A percentile compares a stretch with the other conserved stretches of the same genome.
These are phyloP conservation scores for Aschersonia sp. DNA, from an alignment of 2,329 filamentous ascomycete genomes.

Conservation along the genomic window DNA sequence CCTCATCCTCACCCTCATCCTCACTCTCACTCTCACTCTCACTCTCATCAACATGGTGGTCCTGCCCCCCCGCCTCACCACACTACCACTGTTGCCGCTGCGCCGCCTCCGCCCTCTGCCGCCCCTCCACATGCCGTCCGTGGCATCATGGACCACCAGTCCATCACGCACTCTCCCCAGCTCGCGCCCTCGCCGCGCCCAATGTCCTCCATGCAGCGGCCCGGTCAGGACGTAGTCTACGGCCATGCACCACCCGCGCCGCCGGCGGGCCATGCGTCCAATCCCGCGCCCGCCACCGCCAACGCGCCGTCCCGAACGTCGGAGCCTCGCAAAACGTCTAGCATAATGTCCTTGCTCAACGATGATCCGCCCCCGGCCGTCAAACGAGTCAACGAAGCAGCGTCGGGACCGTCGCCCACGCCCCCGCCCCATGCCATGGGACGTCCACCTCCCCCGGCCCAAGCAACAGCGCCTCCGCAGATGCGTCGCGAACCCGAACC, in stretches of 20 bases:
- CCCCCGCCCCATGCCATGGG: constrained; percentile 33
- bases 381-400: constrained; percentile 37
- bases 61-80: background rate
- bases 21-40: constrained; percentile 10
- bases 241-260: constrained; percentile 13
- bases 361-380: constrained; percentile 37
- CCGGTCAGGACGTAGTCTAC: constrained; percentile 6
- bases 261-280: constrained; percentile 9
- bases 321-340: constrained; percentile 45
- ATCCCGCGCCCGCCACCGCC: constrained; percentile 1
- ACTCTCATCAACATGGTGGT: background rate
- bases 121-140: constrained; percentile 23
- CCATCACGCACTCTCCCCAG: constrained; percentile 22
- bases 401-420: constrained; percentile 29
- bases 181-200: constrained; percentile 20
- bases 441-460: constrained; percentile 19
- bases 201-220: constrained; percentile 18
- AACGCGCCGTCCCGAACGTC: constrained; percentile 20
- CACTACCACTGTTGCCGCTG: background rate
- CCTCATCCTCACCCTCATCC: constrained; percentile 10
- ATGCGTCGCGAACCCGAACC: constrained; percentile 35
- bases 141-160: constrained; percentile 21
- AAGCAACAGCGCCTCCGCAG: constrained; percentile 23
- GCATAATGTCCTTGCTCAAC: constrained; percentile 47
- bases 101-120: background rate